Conservation (phyloP, 306 rosid genomes). For the Bauhinia variegata region DNA sequence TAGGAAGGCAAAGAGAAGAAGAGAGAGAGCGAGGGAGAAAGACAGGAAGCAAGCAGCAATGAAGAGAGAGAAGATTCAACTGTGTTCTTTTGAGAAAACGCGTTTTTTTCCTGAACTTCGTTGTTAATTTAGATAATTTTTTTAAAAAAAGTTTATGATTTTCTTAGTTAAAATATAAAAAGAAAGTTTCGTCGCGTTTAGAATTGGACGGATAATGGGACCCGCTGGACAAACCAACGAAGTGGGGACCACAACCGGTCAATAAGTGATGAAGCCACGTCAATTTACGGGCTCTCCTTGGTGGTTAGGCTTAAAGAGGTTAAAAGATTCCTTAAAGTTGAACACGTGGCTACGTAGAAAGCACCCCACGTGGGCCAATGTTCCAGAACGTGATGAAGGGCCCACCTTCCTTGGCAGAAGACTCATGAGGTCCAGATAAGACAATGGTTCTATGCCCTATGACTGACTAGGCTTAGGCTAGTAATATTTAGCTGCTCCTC, state of each 20-base stretch:
- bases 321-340: conserved; percentile 38
- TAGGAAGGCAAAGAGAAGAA: background rate
- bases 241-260: conserved; percentile 49
- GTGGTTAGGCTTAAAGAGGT: conserved; percentile 29
- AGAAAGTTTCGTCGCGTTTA: conserved; percentile 28
- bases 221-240: conserved; percentile 26
- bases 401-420: conserved; percentile 12
- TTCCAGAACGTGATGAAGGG: conserved; percentile 33
- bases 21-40: conserved; percentile 3
- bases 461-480: background rate
- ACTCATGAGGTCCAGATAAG: conserved; percentile 47
- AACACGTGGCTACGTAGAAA: conserved; percentile 31
- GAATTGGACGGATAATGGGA: conserved; percentile 40
- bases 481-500: background rate
- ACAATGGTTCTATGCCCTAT: conserved; percentile 1
- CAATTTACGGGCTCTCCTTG: conserved; percentile 18
- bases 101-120: conserved; percentile 66
- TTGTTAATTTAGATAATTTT: background rate
- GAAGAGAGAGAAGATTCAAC: conserved; percentile 52
- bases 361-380: conserved; percentile 46
- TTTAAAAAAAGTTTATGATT: background rate
- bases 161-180: background rate
- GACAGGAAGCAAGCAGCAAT: background rate
- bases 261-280: conserved; percentile 45
- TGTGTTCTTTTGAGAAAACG: conserved; percentile 56